Base-by-base conservation (phyloP, 1,284 basidiomycete species). In the Leccinum subrobustum region DNA sequence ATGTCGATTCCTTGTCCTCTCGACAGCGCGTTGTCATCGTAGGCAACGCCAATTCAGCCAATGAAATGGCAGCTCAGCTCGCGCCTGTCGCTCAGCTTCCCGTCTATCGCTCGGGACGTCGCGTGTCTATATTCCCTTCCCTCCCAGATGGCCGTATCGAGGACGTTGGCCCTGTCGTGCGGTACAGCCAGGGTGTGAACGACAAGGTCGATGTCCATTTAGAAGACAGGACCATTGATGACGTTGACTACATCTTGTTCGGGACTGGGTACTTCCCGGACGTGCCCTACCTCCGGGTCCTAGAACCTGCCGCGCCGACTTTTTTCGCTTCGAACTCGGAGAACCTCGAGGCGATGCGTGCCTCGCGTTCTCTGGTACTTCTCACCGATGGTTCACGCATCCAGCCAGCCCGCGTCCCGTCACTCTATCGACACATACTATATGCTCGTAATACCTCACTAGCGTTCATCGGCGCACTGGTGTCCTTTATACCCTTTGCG, bases 31-130 rank as follows among this genome's bases (percentile, higher is more conserved):
- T 76, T 31, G 69, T 81, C 0, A 74, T 83, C 12, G 68, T 83
- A 3, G 81, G 78, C 9, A 82, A 81, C 25, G 81, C 77, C 12
- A 80, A 81, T 56, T 81, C 80, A 0, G 73, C 76, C 25, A 82
- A 82, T 63, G 81, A 83, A 52, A 79, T 83, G 37, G 77, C 78
- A 2, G 73, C 78, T 1, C 79, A 81, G 50, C 72, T 82, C 0
- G 73, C 73, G 0, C 59, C 72, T 0, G 67, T 80, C 11, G 75
- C 73, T 1, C 59, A 67, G 44, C 60, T 67, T 2, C 80, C 81
- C 4, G 73, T 82, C 0, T 79, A 78, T 61, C 78, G 81, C 48
- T 79, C 77, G 20, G 75, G 77, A 18, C 76, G 81, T 4, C 75
- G 77, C 5, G 70, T 77, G 37, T 75, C 73, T 2, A 67, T 76